Base-by-base conservation (phyloP, 345 rosid genomes). In the Physaria fendleri region DNA sequence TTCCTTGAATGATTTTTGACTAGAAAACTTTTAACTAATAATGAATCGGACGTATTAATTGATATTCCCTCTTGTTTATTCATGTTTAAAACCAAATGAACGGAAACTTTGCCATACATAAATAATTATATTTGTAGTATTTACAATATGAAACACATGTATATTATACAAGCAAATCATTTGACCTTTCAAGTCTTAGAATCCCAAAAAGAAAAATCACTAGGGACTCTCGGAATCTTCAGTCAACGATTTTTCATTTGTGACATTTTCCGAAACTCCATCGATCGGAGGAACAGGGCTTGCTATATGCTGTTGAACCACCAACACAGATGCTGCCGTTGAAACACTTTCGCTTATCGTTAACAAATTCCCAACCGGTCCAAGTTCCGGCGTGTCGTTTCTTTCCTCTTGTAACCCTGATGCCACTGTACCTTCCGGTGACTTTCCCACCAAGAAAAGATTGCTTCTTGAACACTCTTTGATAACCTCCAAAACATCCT, bases 361-460 rank as follows among this genome's bases (percentile, higher is more conserved):
- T 43, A 78, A 34, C 57, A 81, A 56, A 16, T 62, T 68, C 33
- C 71, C 76, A 0, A 65, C 45, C 6, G 71, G 67, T 40, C 76
- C 76, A 0, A 72, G 67, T 45, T 72, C 76, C 3, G 68, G 71
- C 7, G 63, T 65, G 18, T 72, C 71, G 14, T 24, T 52, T 44
- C 62, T 74, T 12, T 28, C 47, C 4, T 6, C 63, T 10, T 59
- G 34, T 42, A 81, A 43, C 30, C 78, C 57, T 3, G 67, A 63
- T 30, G 77, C 79, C 6, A 76, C 64, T n/a, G 58, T 63, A 50
- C 79, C 72, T 0, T 60, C 82, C 7, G 87, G 82, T 65, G 62
- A 77, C 63, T 79, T 60, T 6, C 85, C 91, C 21, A 84, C 85
- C 57, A 84, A 64, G 30, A 78, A 73, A 37, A 81, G 85, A 50